Evolutionary conservation across 768 basidiomycete species (phyloP).

Genomic region (Trametes villosa): DNA sequence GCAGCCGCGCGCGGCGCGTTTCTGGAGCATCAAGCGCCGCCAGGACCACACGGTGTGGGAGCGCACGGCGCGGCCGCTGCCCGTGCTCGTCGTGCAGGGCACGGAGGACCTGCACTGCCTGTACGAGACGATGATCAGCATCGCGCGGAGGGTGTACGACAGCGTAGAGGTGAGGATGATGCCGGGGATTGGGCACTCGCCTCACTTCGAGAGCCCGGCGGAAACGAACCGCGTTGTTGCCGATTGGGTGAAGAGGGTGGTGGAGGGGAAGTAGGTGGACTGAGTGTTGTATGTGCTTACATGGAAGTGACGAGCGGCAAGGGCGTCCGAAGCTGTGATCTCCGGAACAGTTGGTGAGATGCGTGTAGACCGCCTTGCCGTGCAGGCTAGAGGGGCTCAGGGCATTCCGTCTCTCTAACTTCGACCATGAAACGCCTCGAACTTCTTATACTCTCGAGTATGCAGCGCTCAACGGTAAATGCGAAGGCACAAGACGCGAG

Average conservation of each 20-base stretch:
- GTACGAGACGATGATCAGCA: slow-evolving; percentile 21
- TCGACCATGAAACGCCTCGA: too few species aligned
- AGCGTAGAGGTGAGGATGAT: slow-evolving; percentile 24
- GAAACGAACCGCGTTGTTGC: slow-evolving; percentile 20
- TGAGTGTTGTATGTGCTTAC: too few species aligned
- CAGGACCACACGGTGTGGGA: slow-evolving; percentile 30
- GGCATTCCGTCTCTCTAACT: too few species aligned
- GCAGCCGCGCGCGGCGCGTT: slow-evolving; percentile 28
- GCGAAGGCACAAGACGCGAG: too few species aligned
- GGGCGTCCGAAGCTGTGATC: too few species aligned
- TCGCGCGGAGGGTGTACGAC: slow-evolving; percentile 21
- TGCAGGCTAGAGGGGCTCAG: too few species aligned
- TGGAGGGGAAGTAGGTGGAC: not conserved
- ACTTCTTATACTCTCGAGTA: too few species aligned
- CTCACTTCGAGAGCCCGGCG: slow-evolving; percentile 28
- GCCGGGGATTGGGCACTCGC: slow-evolving; percentile 29
- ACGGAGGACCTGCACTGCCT: slow-evolving; percentile 26
- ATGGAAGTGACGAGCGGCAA: not conserved
- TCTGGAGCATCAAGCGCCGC: slow-evolving; percentile 19
- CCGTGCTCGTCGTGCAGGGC: slow-evolving; percentile 31
- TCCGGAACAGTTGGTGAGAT: too few species aligned
- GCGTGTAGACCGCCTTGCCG: too few species aligned
- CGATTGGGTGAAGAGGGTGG: slow-evolving; percentile 35
- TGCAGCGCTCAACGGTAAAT: too few species aligned
- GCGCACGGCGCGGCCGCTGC: slow-evolving; percentile 20